Evolutionary conservation across 169 alveolate species (phyloP).

Genomic region (Cyclospora cayetanensis): DNA sequence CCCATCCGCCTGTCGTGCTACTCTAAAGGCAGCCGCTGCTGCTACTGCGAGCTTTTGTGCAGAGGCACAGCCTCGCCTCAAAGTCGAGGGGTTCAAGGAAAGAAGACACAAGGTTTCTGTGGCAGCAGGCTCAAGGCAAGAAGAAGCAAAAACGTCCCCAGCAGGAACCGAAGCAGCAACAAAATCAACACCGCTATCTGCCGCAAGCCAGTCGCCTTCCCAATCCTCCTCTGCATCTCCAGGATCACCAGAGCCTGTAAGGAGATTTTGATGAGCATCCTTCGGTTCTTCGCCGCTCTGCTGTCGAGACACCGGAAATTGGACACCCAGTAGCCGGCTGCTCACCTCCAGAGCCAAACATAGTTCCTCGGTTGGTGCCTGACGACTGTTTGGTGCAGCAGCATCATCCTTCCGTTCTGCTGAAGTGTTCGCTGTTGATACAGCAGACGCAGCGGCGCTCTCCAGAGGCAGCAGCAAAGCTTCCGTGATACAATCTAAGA

Average conservation of each 20-base stretch:
- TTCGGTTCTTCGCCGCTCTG: too few species aligned
- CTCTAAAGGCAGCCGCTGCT: not conserved
- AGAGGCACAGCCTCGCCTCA: conserved; percentile 46
- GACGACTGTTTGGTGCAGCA: not conserved
- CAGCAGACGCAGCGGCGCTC: not conserved
- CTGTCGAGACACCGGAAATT: not conserved
- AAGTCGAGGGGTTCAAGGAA: not conserved
- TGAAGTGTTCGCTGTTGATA: not conserved
- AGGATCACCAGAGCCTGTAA: too few species aligned
- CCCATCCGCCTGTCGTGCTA: not conserved
- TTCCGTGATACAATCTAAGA: not conserved
- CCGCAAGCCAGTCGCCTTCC: conserved; percentile 26
- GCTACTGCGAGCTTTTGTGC: not conserved
- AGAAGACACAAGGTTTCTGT: not conserved
- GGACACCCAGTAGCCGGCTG: conserved; percentile 7
- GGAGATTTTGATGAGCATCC: too few species aligned
- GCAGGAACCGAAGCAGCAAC: not conserved
- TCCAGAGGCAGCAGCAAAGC: conserved; percentile 45
- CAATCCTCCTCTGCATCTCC: not conserved
- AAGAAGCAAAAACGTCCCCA: not conserved
- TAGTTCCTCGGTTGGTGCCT: not conserved
- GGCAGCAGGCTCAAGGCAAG: not conserved
- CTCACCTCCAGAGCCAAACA: conserved; percentile 9
- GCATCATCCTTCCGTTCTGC: not conserved
- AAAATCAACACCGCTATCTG: not conserved